phyloP scores from a whole-genome alignment of 169 alveolate species.

The Cryptosporidium meleagridis region DNA sequence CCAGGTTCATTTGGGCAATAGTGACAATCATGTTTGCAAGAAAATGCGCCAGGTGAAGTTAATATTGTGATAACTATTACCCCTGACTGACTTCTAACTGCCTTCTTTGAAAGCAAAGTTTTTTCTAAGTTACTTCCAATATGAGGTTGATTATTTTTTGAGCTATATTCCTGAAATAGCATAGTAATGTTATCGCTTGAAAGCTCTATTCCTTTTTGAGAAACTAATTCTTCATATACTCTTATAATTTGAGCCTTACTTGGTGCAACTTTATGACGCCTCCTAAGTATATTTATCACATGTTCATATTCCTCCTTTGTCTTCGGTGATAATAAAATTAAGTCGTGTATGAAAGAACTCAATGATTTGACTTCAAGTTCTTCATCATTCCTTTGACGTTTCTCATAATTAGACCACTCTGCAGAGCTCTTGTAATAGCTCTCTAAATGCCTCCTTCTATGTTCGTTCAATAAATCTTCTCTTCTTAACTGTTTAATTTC shows the following conservation, averaged over 20 bases:
- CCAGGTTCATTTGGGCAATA: conserved; percentile 96
- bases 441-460: conserved; percentile 79
- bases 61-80: conserved; percentile 93
- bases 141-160: not conserved
- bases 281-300: conserved; percentile 74
- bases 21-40: conserved; percentile 92
- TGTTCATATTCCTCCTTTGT: conserved; percentile 75
- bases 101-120: conserved; percentile 76
- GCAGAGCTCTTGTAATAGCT: conserved; percentile 78
- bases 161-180: conserved; percentile 18
- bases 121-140: conserved; percentile 26
- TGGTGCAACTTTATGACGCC: conserved; percentile 76
- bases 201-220: conserved; percentile 40
- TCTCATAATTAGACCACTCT: conserved; percentile 80
- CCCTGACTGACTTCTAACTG: conserved; percentile 90
- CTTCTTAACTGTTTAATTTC: conserved; percentile 75
- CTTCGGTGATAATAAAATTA: conserved; percentile 68
- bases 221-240: conserved; percentile 77
- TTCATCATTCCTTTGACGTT: conserved; percentile 61
- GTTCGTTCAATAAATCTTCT: conserved; percentile 78
- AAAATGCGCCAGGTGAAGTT: conserved; percentile 93
- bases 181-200: not conserved
- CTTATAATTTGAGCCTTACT: conserved; percentile 79
- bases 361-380: conserved; percentile 53
- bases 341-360: conserved; percentile 74